These are phyloP conservation scores for Hirsutella rhossiliensis DNA, from an alignment of 2,329 filamentous ascomycete genomes.

Conservation along the genomic window DNA sequence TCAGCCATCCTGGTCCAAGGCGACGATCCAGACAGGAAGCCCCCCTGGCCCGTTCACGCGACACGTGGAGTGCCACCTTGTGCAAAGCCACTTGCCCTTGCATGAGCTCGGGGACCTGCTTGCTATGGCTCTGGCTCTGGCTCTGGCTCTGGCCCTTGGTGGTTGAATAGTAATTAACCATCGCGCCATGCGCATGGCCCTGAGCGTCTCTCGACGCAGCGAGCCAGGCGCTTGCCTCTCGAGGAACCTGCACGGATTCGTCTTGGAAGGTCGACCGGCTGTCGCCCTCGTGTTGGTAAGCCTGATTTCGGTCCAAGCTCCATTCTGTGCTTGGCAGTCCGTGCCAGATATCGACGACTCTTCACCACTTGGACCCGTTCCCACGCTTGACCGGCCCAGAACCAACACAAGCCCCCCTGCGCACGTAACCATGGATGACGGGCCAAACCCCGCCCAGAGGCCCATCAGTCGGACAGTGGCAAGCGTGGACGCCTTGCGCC, in stretches of 20 bases:
- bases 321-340: background rate
- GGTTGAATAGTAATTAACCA: too few relatives aligned
- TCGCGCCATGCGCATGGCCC: too few relatives aligned
- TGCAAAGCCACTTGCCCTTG: background rate
- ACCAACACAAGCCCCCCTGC: background rate
- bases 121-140: too few relatives aligned
- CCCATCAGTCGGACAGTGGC: background rate
- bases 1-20: background rate
- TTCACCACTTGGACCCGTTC: background rate
- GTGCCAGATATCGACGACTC: background rate
- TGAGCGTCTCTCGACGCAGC: too few relatives aligned
- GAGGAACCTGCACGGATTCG: background rate
- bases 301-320: background rate
- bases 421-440: background rate
- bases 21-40: slow-evolving; percentile 1
- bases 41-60: slow-evolving; percentile 1
- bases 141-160: too few relatives aligned
- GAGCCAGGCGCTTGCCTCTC: background rate
- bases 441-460: background rate
- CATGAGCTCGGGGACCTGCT: too few relatives aligned
- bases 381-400: background rate
- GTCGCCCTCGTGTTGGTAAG: background rate
- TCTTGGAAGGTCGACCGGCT: background rate
- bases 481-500: background rate
- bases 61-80: slow-evolving; percentile 1